These are phyloP conservation scores for Delphinella strobiligena DNA, from an alignment of 2,329 filamentous ascomycete genomes.

Conservation along the genomic window DNA sequence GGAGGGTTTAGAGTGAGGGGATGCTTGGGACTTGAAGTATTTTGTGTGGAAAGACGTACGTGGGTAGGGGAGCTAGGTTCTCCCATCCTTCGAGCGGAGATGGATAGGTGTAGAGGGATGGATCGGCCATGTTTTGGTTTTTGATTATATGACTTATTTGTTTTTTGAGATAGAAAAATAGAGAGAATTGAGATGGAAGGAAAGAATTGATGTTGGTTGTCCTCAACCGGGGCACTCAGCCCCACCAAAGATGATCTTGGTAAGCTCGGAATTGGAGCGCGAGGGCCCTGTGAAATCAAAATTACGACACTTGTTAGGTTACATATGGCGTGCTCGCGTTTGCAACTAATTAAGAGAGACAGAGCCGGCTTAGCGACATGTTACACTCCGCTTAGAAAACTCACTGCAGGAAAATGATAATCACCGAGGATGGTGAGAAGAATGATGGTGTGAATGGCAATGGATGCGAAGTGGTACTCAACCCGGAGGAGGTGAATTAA, in stretches of 20 bases:
- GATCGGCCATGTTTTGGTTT: constrained; percentile 33
- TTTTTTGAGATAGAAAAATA: neutral
- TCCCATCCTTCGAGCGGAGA: constrained; percentile 43
- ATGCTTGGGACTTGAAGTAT: too few species aligned
- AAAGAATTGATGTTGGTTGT: too few species aligned
- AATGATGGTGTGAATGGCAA: too few species aligned
- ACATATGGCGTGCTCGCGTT: too few species aligned
- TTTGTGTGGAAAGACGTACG: constrained; percentile 15
- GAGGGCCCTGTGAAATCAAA: neutral
- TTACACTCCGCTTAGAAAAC: too few species aligned
- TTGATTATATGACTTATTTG: neutral
- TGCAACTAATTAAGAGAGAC: too few species aligned
- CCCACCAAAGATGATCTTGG: neutral
- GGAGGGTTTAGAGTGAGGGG: neutral
- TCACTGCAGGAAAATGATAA: constrained; percentile 2
- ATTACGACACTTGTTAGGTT: too few species aligned
- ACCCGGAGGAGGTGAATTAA: too few species aligned
- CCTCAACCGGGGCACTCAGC: too few species aligned
- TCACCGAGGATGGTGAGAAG: constrained; percentile 7
- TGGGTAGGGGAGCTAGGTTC: constrained; percentile 33
- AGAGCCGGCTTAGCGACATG: too few species aligned
- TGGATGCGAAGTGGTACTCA: too few species aligned
- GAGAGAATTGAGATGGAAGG: neutral
- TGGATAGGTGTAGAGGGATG: constrained; percentile 41
- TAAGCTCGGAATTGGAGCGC: neutral